Evolutionary conservation across 1,139 yeast species (phyloP).

Genomic region (Kodamaea sp.): DNA sequence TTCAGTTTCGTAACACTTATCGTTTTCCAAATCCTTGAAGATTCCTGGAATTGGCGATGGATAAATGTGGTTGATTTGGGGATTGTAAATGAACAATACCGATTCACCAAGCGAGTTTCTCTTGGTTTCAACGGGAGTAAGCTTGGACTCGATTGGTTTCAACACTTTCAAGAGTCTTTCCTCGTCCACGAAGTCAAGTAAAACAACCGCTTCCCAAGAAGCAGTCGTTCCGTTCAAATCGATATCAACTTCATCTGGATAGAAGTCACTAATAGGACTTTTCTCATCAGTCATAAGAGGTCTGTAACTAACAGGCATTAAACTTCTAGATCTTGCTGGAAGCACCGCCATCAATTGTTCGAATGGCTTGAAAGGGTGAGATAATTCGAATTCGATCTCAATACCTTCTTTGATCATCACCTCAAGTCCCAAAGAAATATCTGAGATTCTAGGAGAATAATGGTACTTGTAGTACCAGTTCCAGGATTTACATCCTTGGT

Average conservation of each 20-base stretch:
- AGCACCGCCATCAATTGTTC: slow-evolving; percentile 98
- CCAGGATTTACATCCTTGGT: slow-evolving; percentile 91
- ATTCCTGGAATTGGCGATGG: slow-evolving; percentile 79
- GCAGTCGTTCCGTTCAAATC: slow-evolving; percentile 96
- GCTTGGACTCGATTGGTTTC: slow-evolving; percentile 56
- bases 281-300: slow-evolving; percentile 84
- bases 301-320: slow-evolving; percentile 79
- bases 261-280: slow-evolving; percentile 88
- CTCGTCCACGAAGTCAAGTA: slow-evolving; percentile 90
- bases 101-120: slow-evolving; percentile 79
- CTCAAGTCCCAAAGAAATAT: slow-evolving; percentile 68
- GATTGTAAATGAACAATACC: slow-evolving; percentile 68
- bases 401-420: slow-evolving; percentile 41
- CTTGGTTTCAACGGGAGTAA: slow-evolving; percentile 66
- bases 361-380: slow-evolving; percentile 86
- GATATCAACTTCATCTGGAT: slow-evolving; percentile 84
- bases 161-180: slow-evolving; percentile 70
- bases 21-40: slow-evolving; percentile 75
- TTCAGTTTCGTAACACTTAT: slow-evolving; percentile 67
- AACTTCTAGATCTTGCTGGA: slow-evolving; percentile 84
- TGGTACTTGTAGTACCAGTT: slow-evolving; percentile 89
- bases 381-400: slow-evolving; percentile 62
- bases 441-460: slow-evolving; percentile 92
- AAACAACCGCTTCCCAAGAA: slow-evolving; percentile 98
- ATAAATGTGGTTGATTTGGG: slow-evolving; percentile 69